phyloP scores from a whole-genome alignment of 768 basidiomycete genomes.

The Termitomyces sp. region DNA sequence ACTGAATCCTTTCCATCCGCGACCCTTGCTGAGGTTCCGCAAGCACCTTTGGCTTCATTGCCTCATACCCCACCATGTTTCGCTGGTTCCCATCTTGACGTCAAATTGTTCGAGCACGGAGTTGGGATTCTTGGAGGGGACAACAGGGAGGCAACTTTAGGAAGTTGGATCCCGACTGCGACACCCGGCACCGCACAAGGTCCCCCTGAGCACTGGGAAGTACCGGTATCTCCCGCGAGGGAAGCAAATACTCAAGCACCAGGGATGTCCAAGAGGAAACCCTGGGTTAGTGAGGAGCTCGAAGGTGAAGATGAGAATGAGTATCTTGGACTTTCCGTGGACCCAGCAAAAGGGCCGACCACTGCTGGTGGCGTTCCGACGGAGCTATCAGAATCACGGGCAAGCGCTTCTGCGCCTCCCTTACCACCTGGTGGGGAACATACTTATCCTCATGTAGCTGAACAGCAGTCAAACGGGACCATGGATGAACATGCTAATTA shows the following conservation, averaged over 20 bases:
- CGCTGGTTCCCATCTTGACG: constrained; percentile 7
- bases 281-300: constrained; percentile 38
- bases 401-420: constrained; percentile 12
- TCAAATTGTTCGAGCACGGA: constrained; percentile 13
- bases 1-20: constrained; percentile 25
- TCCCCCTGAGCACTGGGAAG: constrained; percentile 13
- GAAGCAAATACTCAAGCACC: constrained; percentile 8
- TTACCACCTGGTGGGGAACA: constrained; percentile 1
- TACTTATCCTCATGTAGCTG: constrained; percentile 8
- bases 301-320: constrained; percentile 19
- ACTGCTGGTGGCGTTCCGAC: no score
- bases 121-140: not conserved
- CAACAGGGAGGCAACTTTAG: constrained; percentile 37
- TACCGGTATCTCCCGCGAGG: constrained; percentile 9
- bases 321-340: not conserved
- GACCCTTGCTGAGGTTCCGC: not conserved
- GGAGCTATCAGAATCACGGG: not conserved
- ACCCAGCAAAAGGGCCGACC: not conserved
- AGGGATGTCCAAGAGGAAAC: constrained; percentile 17
- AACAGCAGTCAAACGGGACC: not conserved
- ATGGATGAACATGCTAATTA: not conserved
- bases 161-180: constrained; percentile 70
- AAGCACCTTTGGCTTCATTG: not conserved
- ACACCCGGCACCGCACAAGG: constrained; percentile 51
- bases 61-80: constrained; percentile 13